Evolutionary conservation across 2,329 filamentous ascomycete species (phyloP).

Genomic region (Remersonia thermophila): DNA sequence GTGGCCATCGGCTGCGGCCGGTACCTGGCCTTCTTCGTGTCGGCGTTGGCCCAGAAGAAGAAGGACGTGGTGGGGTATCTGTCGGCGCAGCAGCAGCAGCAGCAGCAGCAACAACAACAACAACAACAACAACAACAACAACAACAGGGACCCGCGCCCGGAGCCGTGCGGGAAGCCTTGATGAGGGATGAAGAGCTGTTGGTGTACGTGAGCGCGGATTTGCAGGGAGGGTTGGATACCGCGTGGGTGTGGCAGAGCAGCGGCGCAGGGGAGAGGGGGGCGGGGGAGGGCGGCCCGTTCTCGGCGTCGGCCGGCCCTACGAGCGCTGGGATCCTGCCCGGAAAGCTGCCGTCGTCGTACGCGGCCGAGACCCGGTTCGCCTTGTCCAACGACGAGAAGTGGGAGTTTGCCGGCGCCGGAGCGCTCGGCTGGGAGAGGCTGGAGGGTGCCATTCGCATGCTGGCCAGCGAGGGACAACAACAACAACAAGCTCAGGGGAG

Average conservation of each 20-base stretch:
- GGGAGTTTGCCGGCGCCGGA: constrained; percentile 51
- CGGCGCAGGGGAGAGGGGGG: constrained; percentile 34
- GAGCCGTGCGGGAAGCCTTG: constrained; percentile 23
- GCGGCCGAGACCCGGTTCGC: constrained; percentile 35
- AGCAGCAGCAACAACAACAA: no score
- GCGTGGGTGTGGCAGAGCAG: constrained; percentile 73
- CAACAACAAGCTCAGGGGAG: neutral
- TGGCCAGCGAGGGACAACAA: constrained; percentile 23
- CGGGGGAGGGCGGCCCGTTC: no score
- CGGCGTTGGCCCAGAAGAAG: constrained; percentile 46
- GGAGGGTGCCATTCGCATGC: constrained; percentile 47
- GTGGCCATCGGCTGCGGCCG: constrained; percentile 70
- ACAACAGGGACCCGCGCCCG: constrained; percentile 12
- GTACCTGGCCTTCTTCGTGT: constrained; percentile 70
- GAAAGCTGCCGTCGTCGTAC: constrained; percentile 21
- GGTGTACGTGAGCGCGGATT: constrained; percentile 73
- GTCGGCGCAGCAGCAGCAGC: constrained; percentile 19
- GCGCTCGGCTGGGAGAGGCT: constrained; percentile 60
- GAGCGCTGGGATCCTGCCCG: constrained; percentile 16
- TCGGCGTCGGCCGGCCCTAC: constrained; percentile 8
- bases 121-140: no score
- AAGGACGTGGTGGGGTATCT: constrained; percentile 32
- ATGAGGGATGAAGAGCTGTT: constrained; percentile 73
- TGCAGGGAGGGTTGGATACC: constrained; percentile 65
- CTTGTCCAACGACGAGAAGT: constrained; percentile 42